Conservation (phyloP, 2,329 filamentous ascomycete genomes). For the Apiospora rasikravindrae region DNA sequence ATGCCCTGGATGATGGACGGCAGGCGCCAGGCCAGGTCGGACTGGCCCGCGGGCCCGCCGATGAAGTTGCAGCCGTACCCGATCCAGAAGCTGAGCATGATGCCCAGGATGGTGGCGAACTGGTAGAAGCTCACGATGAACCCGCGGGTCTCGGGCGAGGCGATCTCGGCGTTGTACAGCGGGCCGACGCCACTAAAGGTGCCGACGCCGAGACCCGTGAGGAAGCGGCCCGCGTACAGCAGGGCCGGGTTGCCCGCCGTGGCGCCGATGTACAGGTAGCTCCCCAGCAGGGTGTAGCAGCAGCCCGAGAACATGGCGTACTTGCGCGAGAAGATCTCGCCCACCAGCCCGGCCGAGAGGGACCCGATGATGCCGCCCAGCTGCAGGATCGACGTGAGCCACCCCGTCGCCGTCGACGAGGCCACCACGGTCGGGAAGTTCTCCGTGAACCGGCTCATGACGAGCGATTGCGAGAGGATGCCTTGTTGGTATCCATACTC, state of each 20-base stretch:
- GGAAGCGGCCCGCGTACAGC: slow-evolving; percentile 60
- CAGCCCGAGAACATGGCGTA: slow-evolving; percentile 57
- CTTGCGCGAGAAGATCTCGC: slow-evolving; percentile 58
- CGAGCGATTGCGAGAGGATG: slow-evolving; percentile 57
- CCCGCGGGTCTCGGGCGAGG: slow-evolving; percentile 29
- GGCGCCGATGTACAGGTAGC: slow-evolving; percentile 54
- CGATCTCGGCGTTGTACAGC: slow-evolving; percentile 35
- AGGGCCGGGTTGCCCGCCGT: slow-evolving; percentile 44
- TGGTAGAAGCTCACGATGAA: slow-evolving; percentile 30
- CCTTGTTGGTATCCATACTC: slow-evolving; percentile 62
- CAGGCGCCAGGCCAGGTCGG: slow-evolving; percentile 40
- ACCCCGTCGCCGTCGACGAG: slow-evolving; percentile 53
- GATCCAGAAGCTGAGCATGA: slow-evolving; percentile 36
- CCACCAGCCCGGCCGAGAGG: slow-evolving; percentile 57
- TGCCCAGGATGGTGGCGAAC: slow-evolving; percentile 36
- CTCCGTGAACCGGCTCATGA: slow-evolving; percentile 55
- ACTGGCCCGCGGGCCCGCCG: slow-evolving; percentile 26
- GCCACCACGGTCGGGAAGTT: slow-evolving; percentile 54
- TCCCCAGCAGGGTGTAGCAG: slow-evolving; percentile 47
- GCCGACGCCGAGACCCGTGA: slow-evolving; percentile 59
- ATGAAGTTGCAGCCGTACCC: slow-evolving; percentile 41
- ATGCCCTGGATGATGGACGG: slow-evolving; percentile 36
- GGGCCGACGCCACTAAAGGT: slow-evolving; percentile 30
- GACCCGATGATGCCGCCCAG: slow-evolving; percentile 63
- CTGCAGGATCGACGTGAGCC: slow-evolving; percentile 51